A percentile compares a stretch with the other conserved stretches of the same genome.
These are phyloP conservation scores for Penicillium fimorum DNA, from an alignment of 495 filamentous ascomycete genomes.

Conservation along the genomic window DNA sequence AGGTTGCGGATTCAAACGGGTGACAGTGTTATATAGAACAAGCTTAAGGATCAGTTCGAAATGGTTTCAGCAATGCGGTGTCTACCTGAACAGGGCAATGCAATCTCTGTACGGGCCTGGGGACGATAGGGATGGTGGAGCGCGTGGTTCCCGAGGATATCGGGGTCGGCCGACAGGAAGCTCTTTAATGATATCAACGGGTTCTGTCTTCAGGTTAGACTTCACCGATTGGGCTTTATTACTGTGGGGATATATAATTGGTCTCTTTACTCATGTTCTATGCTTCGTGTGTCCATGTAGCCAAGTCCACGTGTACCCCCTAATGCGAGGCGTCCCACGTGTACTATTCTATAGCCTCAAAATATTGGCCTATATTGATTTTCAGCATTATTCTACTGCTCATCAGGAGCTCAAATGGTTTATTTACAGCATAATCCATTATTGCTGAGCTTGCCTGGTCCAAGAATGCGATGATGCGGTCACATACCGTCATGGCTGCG, in stretches of 20 bases:
- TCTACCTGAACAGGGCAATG: not conserved
- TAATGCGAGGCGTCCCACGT: conserved; percentile 1
- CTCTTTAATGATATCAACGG: not conserved
- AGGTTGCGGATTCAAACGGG: not conserved
- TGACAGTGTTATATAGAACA: not conserved
- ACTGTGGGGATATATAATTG: not conserved
- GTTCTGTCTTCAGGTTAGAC: not conserved
- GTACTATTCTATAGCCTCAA: not conserved
- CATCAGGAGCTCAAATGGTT: not conserved
- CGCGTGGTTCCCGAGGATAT: conserved; percentile 27
- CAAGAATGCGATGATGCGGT: conserved; percentile 10
- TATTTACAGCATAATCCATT: not conserved
- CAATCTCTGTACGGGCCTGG: not conserved
- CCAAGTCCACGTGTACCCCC: not conserved
- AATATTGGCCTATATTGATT: not conserved
- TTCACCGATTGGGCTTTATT: not conserved
- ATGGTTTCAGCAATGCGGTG: not conserved
- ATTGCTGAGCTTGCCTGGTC: not conserved
- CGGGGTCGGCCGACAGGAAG: conserved; percentile 32
- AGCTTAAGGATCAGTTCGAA: not conserved
- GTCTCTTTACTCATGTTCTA: not conserved
- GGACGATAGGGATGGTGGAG: conserved; percentile 16
- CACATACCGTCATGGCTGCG: conserved; percentile 21
- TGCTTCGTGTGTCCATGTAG: not conserved
- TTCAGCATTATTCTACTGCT: not conserved